Percentiles rank a stretch among this genome's conserved stretches.
Evolutionary conservation across 2,329 filamentous ascomycete genomes (phyloP).

Genomic region (Didymella exigua): DNA sequence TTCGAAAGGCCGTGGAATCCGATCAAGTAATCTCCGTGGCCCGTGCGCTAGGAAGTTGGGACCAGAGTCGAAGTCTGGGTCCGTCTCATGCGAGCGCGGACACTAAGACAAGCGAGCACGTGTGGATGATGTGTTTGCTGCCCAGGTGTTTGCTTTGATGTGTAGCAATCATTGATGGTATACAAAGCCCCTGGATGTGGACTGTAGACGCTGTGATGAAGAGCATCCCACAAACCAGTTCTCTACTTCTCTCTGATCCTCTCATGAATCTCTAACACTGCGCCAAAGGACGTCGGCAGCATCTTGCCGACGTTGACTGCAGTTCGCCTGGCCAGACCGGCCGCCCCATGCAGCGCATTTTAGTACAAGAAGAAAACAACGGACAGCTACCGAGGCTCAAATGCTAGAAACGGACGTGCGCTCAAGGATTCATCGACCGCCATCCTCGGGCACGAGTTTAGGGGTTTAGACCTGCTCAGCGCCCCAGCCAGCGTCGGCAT

Average conservation of each 20-base stretch:
- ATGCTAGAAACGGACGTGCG: slow-evolving; percentile 5
- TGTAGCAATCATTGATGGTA: slow-evolving; percentile 16
- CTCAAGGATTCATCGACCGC: slow-evolving; percentile 34
- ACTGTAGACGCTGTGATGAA: background rate
- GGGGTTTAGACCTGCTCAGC: slow-evolving; percentile 56
- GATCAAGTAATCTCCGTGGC: slow-evolving; percentile 7
- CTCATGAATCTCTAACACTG: background rate
- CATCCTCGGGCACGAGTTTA: slow-evolving; percentile 24
- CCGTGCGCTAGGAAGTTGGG: slow-evolving; percentile 7
- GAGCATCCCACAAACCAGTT: background rate
- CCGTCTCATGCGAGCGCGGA: slow-evolving; percentile 27
- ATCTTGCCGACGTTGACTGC: slow-evolving; percentile 3
- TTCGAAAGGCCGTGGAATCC: slow-evolving; percentile 1
- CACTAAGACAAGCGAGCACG: slow-evolving; percentile 33
- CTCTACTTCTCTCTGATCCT: background rate
- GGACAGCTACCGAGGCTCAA: slow-evolving; percentile 10
- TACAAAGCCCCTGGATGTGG: slow-evolving; percentile 12
- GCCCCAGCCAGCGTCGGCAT: slow-evolving; percentile 60
- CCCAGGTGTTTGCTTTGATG: background rate
- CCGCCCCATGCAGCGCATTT: slow-evolving; percentile 18
- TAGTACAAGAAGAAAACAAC: slow-evolving; percentile 22
- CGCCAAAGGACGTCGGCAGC: background rate
- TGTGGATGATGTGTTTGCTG: slow-evolving; percentile 6
- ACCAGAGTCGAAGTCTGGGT: slow-evolving; percentile 6
- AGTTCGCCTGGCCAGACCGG: slow-evolving; percentile 12